These are phyloP conservation scores for Colletotrichum sp. DNA, from an alignment of 2,329 filamentous ascomycete genomes.

Conservation along the genomic window DNA sequence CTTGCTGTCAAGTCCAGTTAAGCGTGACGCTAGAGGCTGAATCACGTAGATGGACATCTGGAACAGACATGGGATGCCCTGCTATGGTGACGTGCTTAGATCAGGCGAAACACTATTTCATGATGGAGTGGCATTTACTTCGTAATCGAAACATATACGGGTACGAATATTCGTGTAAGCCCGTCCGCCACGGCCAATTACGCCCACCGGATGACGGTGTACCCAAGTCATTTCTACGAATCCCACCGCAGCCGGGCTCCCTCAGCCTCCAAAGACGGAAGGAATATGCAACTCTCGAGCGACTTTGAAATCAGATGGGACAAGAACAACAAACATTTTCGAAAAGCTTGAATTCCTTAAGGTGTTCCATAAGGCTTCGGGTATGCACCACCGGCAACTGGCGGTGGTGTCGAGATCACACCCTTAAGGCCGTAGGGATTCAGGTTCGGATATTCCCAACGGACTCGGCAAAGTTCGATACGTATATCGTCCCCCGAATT, in stretches of 20 bases:
- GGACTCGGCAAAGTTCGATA: background rate
- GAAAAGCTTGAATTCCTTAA: background rate
- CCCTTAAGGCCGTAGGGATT: background rate
- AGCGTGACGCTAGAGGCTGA: background rate
- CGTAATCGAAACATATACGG: background rate
- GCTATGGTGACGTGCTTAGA: background rate
- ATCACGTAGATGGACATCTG: background rate
- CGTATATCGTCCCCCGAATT: background rate
- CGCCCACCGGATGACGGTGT: background rate
- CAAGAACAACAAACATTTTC: background rate
- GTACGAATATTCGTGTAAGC: background rate
- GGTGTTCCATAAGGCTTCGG: background rate
- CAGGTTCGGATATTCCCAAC: constrained; percentile 4
- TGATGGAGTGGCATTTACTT: background rate
- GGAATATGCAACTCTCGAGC: background rate
- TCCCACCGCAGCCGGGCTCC: background rate
- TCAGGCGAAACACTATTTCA: background rate
- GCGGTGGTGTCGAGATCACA: background rate
- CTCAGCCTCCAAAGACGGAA: background rate
- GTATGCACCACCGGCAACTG: background rate
- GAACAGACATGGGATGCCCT: background rate
- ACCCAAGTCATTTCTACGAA: background rate
- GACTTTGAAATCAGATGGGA: background rate
- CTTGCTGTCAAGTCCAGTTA: background rate
- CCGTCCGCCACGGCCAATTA: background rate